Evolutionary conservation across 2,329 filamentous ascomycete species (phyloP), one percentile per base, ranked within the genome.

Genomic region (Annulohypoxylon truncatum): DNA sequence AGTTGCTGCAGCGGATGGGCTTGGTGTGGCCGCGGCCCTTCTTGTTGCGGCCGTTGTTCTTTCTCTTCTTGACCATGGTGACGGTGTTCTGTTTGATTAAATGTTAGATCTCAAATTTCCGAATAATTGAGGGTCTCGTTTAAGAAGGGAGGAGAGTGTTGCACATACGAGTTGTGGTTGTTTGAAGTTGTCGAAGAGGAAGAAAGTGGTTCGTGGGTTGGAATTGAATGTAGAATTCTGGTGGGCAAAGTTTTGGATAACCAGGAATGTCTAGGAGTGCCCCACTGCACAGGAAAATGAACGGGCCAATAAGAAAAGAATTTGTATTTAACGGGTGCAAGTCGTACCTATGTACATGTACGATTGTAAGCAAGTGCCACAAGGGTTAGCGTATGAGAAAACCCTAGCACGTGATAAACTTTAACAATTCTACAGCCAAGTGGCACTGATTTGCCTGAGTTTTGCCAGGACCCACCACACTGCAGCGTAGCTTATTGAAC

Each of bases 11-110:
- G 77, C 87, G 92, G 87, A 99, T 97, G 81, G 96, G 96, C 91
- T 99, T 99, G 87, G 97, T 94, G 90, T 98, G 95, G 88, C 96
- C 96, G 84, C 96, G 93, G 84, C 96, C 95, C 87, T 97, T 97
- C 94, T 97, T 97, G 92, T 98, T 97, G 84, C 95, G 94, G 84
- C 95, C 95, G 89, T 90, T 90, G 82, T 82, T 87, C 82, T 88
- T 88, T 86, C 88, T 88, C 86, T 90, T 90, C 87, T 90, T 90
- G 80, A 89, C 87, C 88, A 90, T 90, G 76, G 82, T 90, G 82
- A 78, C 86, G 83, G 84, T 87, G 67, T 73, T 73, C 63, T 71
- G 28, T 67, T 64, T 50, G 24, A 22, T 40, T 42, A 12, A 35
- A 9, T 57, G 60, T 70, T 65, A 68, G 65, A 62, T 13, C 50